These are phyloP conservation scores for Coprinopsis cinerea DNA, from an alignment of 768 basidiomycete species.

Conservation along the genomic window DNA sequence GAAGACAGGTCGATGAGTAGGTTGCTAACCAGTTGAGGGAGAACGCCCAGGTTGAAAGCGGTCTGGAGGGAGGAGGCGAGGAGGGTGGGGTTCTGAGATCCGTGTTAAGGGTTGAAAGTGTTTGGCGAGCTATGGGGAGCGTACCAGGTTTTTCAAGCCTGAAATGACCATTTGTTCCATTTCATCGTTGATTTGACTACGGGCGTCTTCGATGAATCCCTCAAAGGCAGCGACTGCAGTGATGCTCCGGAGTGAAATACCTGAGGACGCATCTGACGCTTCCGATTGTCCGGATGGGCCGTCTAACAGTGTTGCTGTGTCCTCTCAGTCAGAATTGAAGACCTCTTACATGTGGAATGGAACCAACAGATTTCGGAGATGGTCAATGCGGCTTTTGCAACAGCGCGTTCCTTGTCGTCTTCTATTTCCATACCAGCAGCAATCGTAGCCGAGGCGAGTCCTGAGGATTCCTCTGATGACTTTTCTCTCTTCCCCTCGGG, in stretches of 20 bases:
- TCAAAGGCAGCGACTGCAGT: slow-evolving; percentile 65
- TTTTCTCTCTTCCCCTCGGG: slow-evolving; percentile 11
- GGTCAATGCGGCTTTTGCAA: slow-evolving; percentile 92
- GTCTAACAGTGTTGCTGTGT: slow-evolving; percentile 46
- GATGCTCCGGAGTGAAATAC: slow-evolving; percentile 65
- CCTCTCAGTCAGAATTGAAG: not conserved
- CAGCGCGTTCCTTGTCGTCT: slow-evolving; percentile 79
- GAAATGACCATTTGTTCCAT: slow-evolving; percentile 90
- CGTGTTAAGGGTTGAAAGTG: slow-evolving; percentile 7
- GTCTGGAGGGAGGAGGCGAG: slow-evolving; percentile 94
- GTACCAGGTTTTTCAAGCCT: slow-evolving; percentile 72
- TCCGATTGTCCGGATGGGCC: slow-evolving; percentile 25
- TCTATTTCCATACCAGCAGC: slow-evolving; percentile 39
- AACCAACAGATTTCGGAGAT: slow-evolving; percentile 83
- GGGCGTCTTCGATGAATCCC: slow-evolving; percentile 65
- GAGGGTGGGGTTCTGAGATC: slow-evolving; percentile 74
- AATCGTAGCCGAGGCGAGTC: slow-evolving; percentile 15
- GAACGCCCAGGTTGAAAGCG: slow-evolving; percentile 83
- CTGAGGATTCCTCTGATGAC: slow-evolving; percentile 13
- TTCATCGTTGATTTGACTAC: slow-evolving; percentile 64
- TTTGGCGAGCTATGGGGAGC: slow-evolving; percentile 18
- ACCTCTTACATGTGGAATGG: not conserved
- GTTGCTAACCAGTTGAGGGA: slow-evolving; percentile 77
- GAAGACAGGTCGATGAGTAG: slow-evolving; percentile 77
- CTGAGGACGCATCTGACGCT: slow-evolving; percentile 13